phyloP scores from a whole-genome alignment of 2,329 filamentous ascomycete species.

The Elsinoe australis region DNA sequence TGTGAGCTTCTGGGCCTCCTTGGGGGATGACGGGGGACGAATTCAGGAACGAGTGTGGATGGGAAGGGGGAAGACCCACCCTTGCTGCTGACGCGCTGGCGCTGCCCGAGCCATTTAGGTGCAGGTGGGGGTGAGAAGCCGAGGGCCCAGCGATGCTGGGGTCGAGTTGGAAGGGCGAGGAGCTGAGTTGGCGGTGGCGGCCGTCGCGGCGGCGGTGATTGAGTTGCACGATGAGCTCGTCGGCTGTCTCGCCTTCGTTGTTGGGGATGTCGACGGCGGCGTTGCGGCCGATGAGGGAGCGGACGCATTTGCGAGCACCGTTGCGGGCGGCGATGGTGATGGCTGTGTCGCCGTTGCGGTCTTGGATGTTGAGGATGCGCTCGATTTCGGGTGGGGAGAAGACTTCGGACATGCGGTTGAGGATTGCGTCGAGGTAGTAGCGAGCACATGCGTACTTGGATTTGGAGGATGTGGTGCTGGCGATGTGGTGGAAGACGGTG shows the following conservation, averaged over 20 bases:
- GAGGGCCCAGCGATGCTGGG: conserved; percentile 19
- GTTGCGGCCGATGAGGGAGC: conserved; percentile 62
- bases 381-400: conserved; percentile 70
- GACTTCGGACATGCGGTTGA: conserved; percentile 76
- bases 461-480: conserved; percentile 75
- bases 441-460: conserved; percentile 82
- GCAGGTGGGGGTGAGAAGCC: conserved; percentile 12
- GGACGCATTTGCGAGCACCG: conserved; percentile 67
- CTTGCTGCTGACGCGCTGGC: conserved; percentile 1
- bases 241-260: conserved; percentile 70
- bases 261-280: conserved; percentile 79
- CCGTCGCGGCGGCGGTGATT: conserved; percentile 55
- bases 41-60: conserved; percentile 9
- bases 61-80: conserved; percentile 14
- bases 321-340: conserved; percentile 83
- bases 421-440: conserved; percentile 86
- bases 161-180: conserved; percentile 47
- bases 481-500: conserved; percentile 91
- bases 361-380: conserved; percentile 69
- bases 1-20: conserved; percentile 19
- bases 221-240: conserved; percentile 67
- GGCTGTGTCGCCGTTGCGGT: conserved; percentile 83
- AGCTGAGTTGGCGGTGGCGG: conserved; percentile 61
- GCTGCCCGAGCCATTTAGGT: background rate
- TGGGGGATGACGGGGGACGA: conserved; percentile 15